Conservation (phyloP, 495 filamentous ascomycete genomes). For the Sporormia fimetaria region DNA sequence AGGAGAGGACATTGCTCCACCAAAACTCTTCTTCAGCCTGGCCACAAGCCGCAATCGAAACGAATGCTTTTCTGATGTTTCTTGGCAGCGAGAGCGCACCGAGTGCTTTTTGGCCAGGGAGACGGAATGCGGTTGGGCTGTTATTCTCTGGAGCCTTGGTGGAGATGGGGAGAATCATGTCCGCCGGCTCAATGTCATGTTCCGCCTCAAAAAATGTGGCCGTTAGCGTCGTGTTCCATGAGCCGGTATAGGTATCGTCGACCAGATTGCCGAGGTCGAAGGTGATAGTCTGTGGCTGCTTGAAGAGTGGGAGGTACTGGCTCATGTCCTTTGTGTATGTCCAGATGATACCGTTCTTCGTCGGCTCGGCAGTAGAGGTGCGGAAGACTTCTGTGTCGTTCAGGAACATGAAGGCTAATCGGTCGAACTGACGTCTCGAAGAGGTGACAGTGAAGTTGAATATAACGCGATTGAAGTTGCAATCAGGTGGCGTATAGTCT, state of each 20-base stretch:
- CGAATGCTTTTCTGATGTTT: conserved; percentile 56
- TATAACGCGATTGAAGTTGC: conserved; percentile 63
- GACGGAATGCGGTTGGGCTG: conserved; percentile 52
- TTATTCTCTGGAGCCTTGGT: conserved; percentile 41
- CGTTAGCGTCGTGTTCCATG: conserved; percentile 71
- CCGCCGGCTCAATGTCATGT: conserved; percentile 41
- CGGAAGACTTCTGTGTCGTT: conserved; percentile 73
- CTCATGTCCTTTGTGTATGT: conserved; percentile 81
- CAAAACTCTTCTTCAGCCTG: conserved; percentile 79
- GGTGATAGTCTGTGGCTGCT: conserved; percentile 57
- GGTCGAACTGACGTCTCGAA: conserved; percentile 63
- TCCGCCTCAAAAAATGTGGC: conserved; percentile 58
- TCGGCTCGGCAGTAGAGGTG: conserved; percentile 81
- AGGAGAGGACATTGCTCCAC: conserved; percentile 70
- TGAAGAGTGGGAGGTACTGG: conserved; percentile 57
- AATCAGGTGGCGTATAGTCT: conserved; percentile 55
- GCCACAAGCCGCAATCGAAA: conserved; percentile 66
- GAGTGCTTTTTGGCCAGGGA: conserved; percentile 55
- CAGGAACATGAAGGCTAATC: conserved; percentile 69
- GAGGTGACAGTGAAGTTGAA: conserved; percentile 77
- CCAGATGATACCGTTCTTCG: conserved; percentile 54
- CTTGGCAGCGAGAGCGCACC: conserved; percentile 48
- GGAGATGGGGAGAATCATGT: conserved; percentile 69
- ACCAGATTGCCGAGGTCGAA: conserved; percentile 77
- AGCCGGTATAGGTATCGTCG: conserved; percentile 62